Evolutionary conservation across 805 yeast genomes (phyloP), one percentile per base, ranked within the genome.

Genomic region (Debaryomyces hansenii): DNA sequence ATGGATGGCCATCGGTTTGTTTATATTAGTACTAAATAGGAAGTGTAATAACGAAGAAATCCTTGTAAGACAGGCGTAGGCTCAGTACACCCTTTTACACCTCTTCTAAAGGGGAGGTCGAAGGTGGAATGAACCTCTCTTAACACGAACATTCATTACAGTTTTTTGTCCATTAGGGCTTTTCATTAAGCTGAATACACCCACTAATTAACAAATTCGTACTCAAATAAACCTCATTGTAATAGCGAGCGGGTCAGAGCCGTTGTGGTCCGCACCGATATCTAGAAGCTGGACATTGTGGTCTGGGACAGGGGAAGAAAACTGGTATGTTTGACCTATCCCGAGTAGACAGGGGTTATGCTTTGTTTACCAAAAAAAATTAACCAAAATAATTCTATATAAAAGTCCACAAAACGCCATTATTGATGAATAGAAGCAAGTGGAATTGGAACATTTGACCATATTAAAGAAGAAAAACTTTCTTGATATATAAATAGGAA

Each of bases 361-460:
- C 27, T 39, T 31, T 39, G 46, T 20, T 28, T 27, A 42, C 37
- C 27, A 24, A 24, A 27, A 42, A 33, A 33, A 20, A 32, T 20
- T 16, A 21, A 24, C 33, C 31, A 34, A 35, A 20, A 21, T 35
- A 33, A 7, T 35, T 20, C 38, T 12, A 42, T 42, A 36, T 36
- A 42, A 27, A 27, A 18, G 24, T 34, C 45, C 38, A 35, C 39
- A 42, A 42, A 42, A 33, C 42, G 42, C 42, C 42, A 14, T 39
- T 7, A 39, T 31, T 12, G 16, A 31, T 31, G 16, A 31, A n/a
- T 5, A 7, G 27, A 31, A 12, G 33, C 5, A 6, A 11, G 16
- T 12, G 14, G 34, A 31, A n/a, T 31, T 31, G 34, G 14, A 31
- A 14, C 14, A 31, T 31, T 31, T 14, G 34, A 11, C 34, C 14